These are phyloP conservation scores for Cryptosporidium bovis DNA, from an alignment of 169 alveolate genomes.

Conservation along the genomic window DNA sequence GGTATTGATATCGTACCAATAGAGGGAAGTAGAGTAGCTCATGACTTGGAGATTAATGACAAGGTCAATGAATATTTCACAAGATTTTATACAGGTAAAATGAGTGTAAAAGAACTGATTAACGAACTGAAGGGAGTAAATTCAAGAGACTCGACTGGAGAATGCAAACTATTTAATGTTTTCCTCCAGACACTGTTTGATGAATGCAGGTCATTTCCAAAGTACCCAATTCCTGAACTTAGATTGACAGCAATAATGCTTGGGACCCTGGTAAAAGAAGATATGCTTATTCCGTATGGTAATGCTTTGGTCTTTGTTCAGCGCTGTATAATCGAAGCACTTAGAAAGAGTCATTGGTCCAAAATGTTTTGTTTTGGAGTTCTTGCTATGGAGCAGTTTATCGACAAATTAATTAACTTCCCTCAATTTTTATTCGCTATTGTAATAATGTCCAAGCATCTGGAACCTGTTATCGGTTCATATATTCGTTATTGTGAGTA, in stretches of 20 bases:
- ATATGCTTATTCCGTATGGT: slow-evolving; percentile 73
- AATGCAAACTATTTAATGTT: slow-evolving; percentile 14
- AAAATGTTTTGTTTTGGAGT: slow-evolving; percentile 80
- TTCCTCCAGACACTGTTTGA: slow-evolving; percentile 82
- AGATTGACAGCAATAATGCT: slow-evolving; percentile 86
- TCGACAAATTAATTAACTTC: slow-evolving; percentile 46
- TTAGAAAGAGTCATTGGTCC: slow-evolving; percentile 75
- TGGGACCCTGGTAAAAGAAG: slow-evolving; percentile 79
- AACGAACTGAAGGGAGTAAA: slow-evolving; percentile 6
- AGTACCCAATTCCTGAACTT: slow-evolving; percentile 86
- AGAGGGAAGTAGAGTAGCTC: too few relatives aligned
- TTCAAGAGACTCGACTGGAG: slow-evolving; percentile 3
- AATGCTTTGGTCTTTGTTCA: slow-evolving; percentile 76
- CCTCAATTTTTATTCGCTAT: slow-evolving; percentile 76
- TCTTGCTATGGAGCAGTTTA: slow-evolving; percentile 78
- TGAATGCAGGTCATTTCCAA: slow-evolving; percentile 88
- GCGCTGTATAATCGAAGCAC: slow-evolving; percentile 80
- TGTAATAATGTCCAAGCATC: slow-evolving; percentile 39
- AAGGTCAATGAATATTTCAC: slow-evolving; percentile 42
- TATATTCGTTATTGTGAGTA: slow-evolving; percentile 60
- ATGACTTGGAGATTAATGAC: slow-evolving; percentile 1
- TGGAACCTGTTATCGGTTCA: slow-evolving; percentile 27
- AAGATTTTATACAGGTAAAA: slow-evolving; percentile 43
- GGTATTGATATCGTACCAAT: not conserved
- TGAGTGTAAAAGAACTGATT: slow-evolving; percentile 2